phyloP scores from a whole-genome alignment of 2,329 filamentous ascomycete species.

The Aspergillus phoenicis region DNA sequence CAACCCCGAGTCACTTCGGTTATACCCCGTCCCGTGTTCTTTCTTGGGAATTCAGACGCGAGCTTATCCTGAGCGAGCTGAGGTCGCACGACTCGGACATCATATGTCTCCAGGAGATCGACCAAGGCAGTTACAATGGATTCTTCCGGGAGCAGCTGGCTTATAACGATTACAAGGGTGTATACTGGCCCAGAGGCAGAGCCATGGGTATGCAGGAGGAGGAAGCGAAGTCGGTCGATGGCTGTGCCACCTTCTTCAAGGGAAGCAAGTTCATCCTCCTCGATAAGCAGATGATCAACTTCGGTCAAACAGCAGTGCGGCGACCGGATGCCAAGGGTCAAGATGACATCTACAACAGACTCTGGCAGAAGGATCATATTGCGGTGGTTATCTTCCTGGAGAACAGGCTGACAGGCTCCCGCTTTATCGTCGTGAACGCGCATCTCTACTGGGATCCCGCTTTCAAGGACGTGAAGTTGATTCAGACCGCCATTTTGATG shows the following conservation, averaged over 20 bases:
- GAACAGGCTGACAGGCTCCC: constrained; percentile 84
- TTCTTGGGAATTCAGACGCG: constrained; percentile 82
- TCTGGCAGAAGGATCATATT: constrained; percentile 98
- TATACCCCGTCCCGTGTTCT: constrained; percentile 84
- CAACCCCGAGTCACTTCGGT: constrained; percentile 80
- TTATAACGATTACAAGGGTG: constrained; percentile 86
- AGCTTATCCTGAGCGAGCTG: constrained; percentile 81
- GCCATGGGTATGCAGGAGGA: constrained; percentile 89
- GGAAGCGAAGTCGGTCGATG: constrained; percentile 87
- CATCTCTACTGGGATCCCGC: constrained; percentile 94
- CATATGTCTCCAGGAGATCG: constrained; percentile 90
- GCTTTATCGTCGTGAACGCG: constrained; percentile 89
- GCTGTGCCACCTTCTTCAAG: constrained; percentile 96
- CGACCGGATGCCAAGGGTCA: constrained; percentile 96
- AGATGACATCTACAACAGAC: constrained; percentile 95
- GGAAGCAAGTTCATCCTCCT: constrained; percentile 89
- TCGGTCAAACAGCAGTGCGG: constrained; percentile 88
- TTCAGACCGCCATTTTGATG: constrained; percentile 94
- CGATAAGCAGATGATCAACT: constrained; percentile 93
- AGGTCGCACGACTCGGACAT: constrained; percentile 80
- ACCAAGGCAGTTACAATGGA: constrained; percentile 86
- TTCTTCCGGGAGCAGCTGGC: constrained; percentile 87
- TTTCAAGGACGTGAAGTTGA: constrained; percentile 90
- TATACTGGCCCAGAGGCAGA: constrained; percentile 88
- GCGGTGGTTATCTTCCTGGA: constrained; percentile 90